Base-by-base conservation (phyloP, 257 asterid species). In the Solanum sejunctum region DNA sequence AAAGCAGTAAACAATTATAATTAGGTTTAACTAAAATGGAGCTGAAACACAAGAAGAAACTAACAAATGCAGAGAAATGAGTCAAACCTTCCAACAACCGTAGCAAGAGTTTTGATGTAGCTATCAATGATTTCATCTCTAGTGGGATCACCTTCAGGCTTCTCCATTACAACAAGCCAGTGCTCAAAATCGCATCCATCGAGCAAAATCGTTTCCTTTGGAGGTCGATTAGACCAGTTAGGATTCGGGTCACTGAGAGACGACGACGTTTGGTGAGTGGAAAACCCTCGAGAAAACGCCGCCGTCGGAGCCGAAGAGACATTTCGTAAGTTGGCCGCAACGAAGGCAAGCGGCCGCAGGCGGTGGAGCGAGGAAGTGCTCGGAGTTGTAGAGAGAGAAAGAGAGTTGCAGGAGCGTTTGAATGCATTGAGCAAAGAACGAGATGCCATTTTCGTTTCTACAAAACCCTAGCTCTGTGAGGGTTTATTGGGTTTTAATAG, bases 221-320 rank as follows among this genome's bases (percentile, higher is more conserved):
- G 99, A 11, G 98, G 99, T 0, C 99, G 93, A 73, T 94, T 95
- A 28, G 98, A 90, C 95, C 95, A 95, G 85, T 97, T 97, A 56
- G 98, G 98, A 89, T 94, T 95, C 39, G 96, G 97, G 69, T 97
- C 97, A 56, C 82, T 94, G 54, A 95, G 92, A 0, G 98, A 97
- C 0, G 97, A 89, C 21, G 93, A 60, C 16, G 95, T 93, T 79
- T 85, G 93, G 0, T 94, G 91, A 56, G 97, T 90, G 7, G 99
- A 84, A 41, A 95, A 89, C 16, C 96, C 91, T 72, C 98, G 85
- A 12, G 90, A 12, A 32, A 94, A 78, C 23, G 49, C 0, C 86
- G 26, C 71, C 28, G 81, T 81, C 26, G 16, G 12, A 17, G 75
- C 92, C 86, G 84, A 64, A 21, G 41, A 43, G 23, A 54, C 87